A percentile compares a stretch with the other conserved stretches of the same genome.
These are phyloP conservation scores for Curvularia lunata DNA, from an alignment of 2,329 filamentous ascomycete species.

Conservation along the genomic window DNA sequence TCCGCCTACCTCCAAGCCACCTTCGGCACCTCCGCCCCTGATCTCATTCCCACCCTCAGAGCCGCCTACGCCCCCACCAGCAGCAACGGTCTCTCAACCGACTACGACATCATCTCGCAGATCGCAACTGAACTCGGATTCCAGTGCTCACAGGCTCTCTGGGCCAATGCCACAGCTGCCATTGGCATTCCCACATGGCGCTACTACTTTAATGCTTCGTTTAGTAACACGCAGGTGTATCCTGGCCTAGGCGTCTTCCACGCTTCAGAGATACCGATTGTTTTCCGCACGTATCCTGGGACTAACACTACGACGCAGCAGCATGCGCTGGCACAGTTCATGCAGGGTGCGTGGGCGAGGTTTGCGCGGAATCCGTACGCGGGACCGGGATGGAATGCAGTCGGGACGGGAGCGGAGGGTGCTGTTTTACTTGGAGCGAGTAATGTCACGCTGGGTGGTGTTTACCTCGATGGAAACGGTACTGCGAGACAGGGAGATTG, in stretches of 20 bases:
- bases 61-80: neutral
- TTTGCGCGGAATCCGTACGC: neutral
- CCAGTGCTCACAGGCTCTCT: neutral
- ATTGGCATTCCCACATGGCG: neutral
- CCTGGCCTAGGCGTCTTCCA: neutral
- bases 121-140: neutral
- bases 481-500: neutral
- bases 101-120: neutral
- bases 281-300: neutral
- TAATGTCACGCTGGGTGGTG: neutral
- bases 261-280: neutral
- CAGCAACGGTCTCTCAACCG: neutral
- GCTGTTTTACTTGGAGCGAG: neutral
- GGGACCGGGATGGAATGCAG: neutral
- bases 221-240: neutral
- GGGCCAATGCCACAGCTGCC: neutral
- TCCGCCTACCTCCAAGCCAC: neutral
- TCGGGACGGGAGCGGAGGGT: neutral
- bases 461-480: neutral
- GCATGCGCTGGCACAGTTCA: neutral
- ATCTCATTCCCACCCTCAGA: neutral
- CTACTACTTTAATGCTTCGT: neutral
- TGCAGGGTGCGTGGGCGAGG: neutral
- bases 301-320: neutral
- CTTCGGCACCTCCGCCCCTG: neutral